Conservation (phyloP, 352 stramenopile genomes). For the Sclerospora graminicola region DNA sequence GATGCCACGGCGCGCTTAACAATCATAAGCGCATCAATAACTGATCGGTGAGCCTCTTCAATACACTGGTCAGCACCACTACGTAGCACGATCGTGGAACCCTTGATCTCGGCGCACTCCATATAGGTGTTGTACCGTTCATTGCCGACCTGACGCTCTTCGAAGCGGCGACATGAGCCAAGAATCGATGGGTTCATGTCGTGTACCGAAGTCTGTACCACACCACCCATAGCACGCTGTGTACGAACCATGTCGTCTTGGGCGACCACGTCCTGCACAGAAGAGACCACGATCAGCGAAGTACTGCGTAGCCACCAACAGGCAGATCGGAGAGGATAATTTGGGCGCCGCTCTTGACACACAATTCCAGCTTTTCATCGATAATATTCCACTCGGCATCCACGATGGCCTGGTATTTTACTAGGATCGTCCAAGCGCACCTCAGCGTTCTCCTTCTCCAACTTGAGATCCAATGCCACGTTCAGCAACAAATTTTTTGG, state of each 20-base stretch:
- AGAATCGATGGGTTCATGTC: slow-evolving; percentile 88
- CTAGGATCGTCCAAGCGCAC: no score
- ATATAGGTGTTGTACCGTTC: slow-evolving; percentile 99
- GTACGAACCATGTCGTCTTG: slow-evolving; percentile 97
- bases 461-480: slow-evolving; percentile 98
- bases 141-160: slow-evolving; percentile 95
- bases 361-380: no score
- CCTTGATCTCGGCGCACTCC: slow-evolving; percentile 90
- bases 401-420: slow-evolving; percentile 98
- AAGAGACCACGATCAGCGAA: no score
- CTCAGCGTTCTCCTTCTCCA: slow-evolving; percentile 98
- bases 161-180: slow-evolving; percentile 92
- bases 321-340: no score
- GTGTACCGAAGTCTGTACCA: no score
- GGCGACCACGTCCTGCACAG: slow-evolving; percentile 94
- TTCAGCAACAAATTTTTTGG: slow-evolving; percentile 97
- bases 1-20: slow-evolving; percentile 93
- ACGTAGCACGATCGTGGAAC: slow-evolving; percentile 95
- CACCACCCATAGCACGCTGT: slow-evolving; percentile 90
- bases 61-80: slow-evolving; percentile 98
- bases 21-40: slow-evolving; percentile 98
- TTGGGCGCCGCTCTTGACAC: no score
- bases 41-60: no score
- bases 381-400: no score
- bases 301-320: no score